Evolutionary conservation across 2,329 filamentous ascomycete genomes (phyloP), one percentile per base, ranked within the genome.

Genomic region (Aphanocladium album): DNA sequence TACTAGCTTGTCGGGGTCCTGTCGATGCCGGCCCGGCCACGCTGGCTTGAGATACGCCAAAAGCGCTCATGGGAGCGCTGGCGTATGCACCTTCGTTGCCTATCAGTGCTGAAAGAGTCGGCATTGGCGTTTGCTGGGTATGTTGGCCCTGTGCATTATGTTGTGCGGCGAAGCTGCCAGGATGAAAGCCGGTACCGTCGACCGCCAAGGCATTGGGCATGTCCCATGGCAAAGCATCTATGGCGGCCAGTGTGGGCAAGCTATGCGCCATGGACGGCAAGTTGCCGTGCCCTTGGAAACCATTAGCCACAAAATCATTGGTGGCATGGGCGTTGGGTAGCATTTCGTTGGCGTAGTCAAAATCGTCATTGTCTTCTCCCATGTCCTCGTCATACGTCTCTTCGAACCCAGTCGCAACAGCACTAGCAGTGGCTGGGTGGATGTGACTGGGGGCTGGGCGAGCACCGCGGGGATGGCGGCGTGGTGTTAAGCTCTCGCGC

Each of bases 321-420:
- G 43, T 43, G 2, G 59, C 49, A 30, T 60, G 63, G 12, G 64
- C 63, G 12, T 62, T 66, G 51, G 77, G 74, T 3, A 76, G 66
- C 74, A 76, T 76, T 27, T 77, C 76, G 62, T 66, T 73, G 5
- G 68, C 70, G 30, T 78, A 76, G 33, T 78, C 77, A 45, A 76
- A 74, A 21, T 76, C 75, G 43, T 78, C 75, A n/a, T 78, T 76
- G n/a, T 78, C 76, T 16, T 78, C 77, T 2, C 70, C 70, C 66
- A 73, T 76, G 37, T 79, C 76, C 19, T 80, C 77, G 30, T 79
- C 77, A 23, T 73, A 76, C 25, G 68, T 70, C 17, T 72, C 72
- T 25, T 72, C 75, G 16, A 69, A 70, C 5, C 66, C 64, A 7
- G 64, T 57, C 23, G 66, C 64, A 17, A 67, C 43, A 9, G 64